phyloP scores from a whole-genome alignment of 208 protist genomes.

The Leishmania arabica region DNA sequence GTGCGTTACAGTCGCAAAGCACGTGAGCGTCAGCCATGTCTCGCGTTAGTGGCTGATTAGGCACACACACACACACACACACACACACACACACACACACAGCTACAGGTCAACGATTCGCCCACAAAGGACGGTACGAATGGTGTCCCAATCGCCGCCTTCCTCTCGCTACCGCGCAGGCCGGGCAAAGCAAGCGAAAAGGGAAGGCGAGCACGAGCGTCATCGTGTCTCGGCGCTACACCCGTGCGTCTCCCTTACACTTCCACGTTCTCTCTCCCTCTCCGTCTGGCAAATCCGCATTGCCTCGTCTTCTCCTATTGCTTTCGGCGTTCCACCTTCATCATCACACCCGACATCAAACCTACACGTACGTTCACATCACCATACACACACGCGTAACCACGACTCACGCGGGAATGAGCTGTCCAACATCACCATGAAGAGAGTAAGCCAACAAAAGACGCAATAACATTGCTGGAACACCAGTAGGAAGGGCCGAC shows the following conservation, averaged over 20 bases:
- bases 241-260: too few species aligned
- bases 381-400: not conserved
- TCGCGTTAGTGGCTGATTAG: not conserved
- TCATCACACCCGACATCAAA: not conserved
- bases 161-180: not conserved
- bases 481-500: not conserved
- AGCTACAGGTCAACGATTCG: not conserved
- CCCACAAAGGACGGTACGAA: not conserved
- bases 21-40: not conserved
- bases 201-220: too few species aligned
- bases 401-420: too few species aligned
- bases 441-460: not conserved
- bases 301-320: not conserved
- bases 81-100: not conserved
- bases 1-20: not conserved
- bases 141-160: not conserved
- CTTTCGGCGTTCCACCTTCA: not conserved
- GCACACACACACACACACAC: not conserved
- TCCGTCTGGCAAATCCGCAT: not conserved
- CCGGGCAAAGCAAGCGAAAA: not conserved
- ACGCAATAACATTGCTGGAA: not conserved
- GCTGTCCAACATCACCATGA: too few species aligned
- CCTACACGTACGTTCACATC: not conserved
- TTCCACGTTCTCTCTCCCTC: not conserved
- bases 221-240: not conserved